Percentiles rank a stretch among this genome's conserved stretches.
These are phyloP conservation scores for Maudiozyma turicensis DNA, from an alignment of 805 yeast species.

Conservation along the genomic window DNA sequence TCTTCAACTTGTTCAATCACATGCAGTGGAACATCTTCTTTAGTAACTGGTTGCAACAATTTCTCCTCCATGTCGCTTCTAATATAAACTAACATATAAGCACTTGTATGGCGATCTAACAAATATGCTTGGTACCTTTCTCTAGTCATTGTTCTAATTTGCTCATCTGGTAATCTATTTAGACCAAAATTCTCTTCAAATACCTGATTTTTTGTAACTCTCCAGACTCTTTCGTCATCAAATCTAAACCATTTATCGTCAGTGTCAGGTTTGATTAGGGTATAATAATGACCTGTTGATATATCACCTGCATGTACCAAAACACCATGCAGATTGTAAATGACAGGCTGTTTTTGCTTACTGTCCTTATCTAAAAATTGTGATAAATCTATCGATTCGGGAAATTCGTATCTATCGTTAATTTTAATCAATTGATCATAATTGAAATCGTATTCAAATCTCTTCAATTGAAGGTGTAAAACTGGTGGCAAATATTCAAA, in stretches of 20 bases:
- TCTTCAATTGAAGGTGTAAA: constrained; percentile 80
- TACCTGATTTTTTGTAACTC: constrained; percentile 74
- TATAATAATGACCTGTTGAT: constrained; percentile 93
- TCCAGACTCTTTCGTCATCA: constrained; percentile 92
- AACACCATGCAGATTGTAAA: constrained; percentile 83
- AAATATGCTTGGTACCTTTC: constrained; percentile 54
- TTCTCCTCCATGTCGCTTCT: constrained; percentile 49
- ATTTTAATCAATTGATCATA: constrained; percentile 82
- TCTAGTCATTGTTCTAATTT: constrained; percentile 43
- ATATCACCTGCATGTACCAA: constrained; percentile 93
- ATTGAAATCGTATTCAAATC: constrained; percentile 90
- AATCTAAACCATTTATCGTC: constrained; percentile 76
- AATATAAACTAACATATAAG: constrained; percentile 93
- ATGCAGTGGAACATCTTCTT: constrained; percentile 54
- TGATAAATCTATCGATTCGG: constrained; percentile 67
- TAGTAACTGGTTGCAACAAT: constrained; percentile 48
- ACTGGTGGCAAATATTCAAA: constrained; percentile 89
- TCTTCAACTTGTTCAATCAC: constrained; percentile 54
- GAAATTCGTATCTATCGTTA: constrained; percentile 86
- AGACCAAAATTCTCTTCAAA: constrained; percentile 91
- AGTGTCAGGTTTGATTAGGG: constrained; percentile 74
- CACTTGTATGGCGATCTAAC: constrained; percentile 79
- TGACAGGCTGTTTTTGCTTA: constrained; percentile 22
- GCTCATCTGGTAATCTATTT: constrained; percentile 42
- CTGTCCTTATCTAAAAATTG: constrained; percentile 59